phyloP scores from a whole-genome alignment of 1,284 basidiomycete species.

The Coniferiporia weirii region DNA sequence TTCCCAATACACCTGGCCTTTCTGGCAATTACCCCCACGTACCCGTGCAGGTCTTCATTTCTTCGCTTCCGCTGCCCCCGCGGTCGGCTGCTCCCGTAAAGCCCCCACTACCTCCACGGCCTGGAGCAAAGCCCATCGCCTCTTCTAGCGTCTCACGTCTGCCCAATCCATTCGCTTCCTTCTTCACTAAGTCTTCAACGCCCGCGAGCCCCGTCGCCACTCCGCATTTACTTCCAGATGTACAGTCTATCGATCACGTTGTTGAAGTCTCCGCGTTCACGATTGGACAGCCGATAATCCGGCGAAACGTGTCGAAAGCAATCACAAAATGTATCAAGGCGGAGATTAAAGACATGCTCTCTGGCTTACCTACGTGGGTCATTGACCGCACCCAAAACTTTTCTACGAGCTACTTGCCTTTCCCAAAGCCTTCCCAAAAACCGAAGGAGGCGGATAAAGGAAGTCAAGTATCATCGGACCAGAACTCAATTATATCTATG shows the following conservation, averaged over 20 bases:
- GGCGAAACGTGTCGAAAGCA: constrained; percentile 52
- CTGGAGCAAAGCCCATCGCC: constrained; percentile 25
- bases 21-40: constrained; percentile 48
- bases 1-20: constrained; percentile 32
- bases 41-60: constrained; percentile 41
- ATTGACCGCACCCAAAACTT: constrained; percentile 59
- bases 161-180: constrained; percentile 59
- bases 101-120: constrained; percentile 62
- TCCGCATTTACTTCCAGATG: constrained; percentile 25
- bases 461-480: constrained; percentile 10
- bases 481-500: constrained; percentile 20
- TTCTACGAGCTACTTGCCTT: constrained; percentile 43
- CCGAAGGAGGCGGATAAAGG: background rate
- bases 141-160: constrained; percentile 38
- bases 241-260: constrained; percentile 29
- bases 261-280: constrained; percentile 56
- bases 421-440: constrained; percentile 34
- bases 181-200: constrained; percentile 47
- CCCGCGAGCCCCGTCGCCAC: constrained; percentile 31
- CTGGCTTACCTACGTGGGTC: constrained; percentile 53
- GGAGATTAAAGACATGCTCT: constrained; percentile 51
- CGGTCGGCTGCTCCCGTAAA: constrained; percentile 40
- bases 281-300: constrained; percentile 46
- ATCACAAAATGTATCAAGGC: constrained; percentile 54
- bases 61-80: constrained; percentile 64